A percentile compares a stretch with the other conserved stretches of the same genome.
Conservation (phyloP, 2,329 filamentous ascomycete species). For the Hymenoscyphus scutula region DNA sequence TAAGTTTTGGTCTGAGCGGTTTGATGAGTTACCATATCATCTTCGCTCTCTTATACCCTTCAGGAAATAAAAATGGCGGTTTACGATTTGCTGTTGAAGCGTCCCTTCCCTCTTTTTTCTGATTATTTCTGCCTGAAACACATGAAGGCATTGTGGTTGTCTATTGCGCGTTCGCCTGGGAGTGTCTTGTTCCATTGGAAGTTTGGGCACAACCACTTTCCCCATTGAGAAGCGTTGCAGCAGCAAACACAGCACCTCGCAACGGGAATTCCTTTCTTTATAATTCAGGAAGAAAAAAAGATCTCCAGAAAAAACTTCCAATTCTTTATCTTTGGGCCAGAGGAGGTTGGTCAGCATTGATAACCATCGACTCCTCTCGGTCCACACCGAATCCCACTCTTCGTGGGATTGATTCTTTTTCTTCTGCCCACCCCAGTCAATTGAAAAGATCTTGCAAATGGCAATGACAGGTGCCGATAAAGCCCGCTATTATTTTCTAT, state of each 20-base stretch:
- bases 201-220: not conserved
- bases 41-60: conserved; percentile 20
- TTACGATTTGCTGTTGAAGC: not conserved
- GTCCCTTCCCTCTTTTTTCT: not conserved
- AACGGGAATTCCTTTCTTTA: not conserved
- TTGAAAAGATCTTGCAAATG: not conserved
- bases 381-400: conserved; percentile 8
- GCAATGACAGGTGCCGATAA: not conserved
- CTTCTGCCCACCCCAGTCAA: not conserved
- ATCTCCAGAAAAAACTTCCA: not conserved
- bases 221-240: not conserved
- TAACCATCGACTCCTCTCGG: not conserved
- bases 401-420: not conserved
- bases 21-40: conserved; percentile 8
- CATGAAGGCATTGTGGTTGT: not conserved
- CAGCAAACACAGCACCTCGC: not conserved
- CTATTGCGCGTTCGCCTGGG: too few species aligned
- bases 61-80: conserved; percentile 3
- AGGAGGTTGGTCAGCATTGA: not conserved
- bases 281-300: not conserved
- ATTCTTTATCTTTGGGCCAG: not conserved
- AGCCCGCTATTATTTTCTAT: not conserved
- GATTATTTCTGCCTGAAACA: not conserved
- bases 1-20: not conserved
- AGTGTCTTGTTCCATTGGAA: too few species aligned